Evolutionary conservation across 2,329 filamentous ascomycete genomes (phyloP).

Genomic region (Metarhizium sp.): DNA sequence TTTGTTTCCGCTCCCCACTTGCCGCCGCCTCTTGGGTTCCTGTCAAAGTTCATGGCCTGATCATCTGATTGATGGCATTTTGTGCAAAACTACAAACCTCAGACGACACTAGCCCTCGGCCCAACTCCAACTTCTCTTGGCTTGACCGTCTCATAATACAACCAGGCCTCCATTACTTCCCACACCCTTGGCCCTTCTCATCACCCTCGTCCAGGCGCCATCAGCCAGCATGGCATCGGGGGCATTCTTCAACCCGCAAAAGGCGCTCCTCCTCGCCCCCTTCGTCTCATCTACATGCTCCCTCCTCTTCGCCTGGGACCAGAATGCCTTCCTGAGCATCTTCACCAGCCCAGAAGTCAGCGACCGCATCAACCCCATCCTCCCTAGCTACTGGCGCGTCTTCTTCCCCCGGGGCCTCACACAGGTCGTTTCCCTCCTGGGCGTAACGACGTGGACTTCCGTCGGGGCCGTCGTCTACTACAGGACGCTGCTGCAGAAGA

Average conservation of each 20-base stretch:
- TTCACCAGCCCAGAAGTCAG: conserved; percentile 21
- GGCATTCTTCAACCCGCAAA: conserved; percentile 26
- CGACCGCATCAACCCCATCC: conserved; percentile 23
- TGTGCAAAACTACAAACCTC: too few relatives aligned
- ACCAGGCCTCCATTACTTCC: background rate
- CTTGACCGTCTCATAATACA: too few relatives aligned
- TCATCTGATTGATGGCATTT: too few relatives aligned
- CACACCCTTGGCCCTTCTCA: background rate
- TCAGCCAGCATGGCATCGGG: conserved; percentile 24
- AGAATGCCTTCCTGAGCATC: conserved; percentile 30
- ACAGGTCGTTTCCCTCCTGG: conserved; percentile 24
- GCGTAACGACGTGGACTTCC: conserved; percentile 22
- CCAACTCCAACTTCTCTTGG: too few relatives aligned
- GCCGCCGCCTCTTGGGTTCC: too few relatives aligned
- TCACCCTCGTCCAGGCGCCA: background rate
- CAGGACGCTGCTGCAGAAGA: conserved; percentile 12
- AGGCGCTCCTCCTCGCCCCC: conserved; percentile 31
- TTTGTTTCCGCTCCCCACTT: background rate
- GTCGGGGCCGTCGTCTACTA: conserved; percentile 16
- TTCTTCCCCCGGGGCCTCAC: conserved; percentile 29
- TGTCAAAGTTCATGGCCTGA: too few relatives aligned
- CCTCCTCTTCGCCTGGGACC: conserved; percentile 34
- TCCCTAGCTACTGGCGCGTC: conserved; percentile 32
- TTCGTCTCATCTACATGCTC: conserved; percentile 37
- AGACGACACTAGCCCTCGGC: too few relatives aligned